Evolutionary conservation across 1,284 basidiomycete genomes (phyloP), one percentile per base, ranked within the genome.

Genomic region (Tilletia indica): DNA sequence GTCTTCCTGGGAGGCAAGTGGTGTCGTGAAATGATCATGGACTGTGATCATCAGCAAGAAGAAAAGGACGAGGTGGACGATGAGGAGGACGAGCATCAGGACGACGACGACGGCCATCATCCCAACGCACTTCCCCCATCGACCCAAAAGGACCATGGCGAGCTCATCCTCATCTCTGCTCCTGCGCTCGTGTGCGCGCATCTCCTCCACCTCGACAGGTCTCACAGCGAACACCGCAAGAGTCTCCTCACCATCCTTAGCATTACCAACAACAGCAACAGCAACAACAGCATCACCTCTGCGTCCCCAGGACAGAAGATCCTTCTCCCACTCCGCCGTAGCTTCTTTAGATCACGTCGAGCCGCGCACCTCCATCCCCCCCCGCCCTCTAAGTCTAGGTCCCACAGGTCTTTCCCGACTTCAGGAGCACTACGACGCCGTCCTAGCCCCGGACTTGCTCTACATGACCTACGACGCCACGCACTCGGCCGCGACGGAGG

Each of bases 381-480:
- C 68, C n/a, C 69, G 73, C 31, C 76, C 78, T 8, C 68, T 82
- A 31, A 72, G 76, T 31, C 54, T 88, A 34, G 88, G 88, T 3
- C 85, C 85, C 9, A 92, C 91, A 63, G 90, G 92, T 67, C 87
- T 89, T 73, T 91, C 89, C 79, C 90, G 95, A 66, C 89, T 94
- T 72, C 87, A 89, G 73, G 91, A 94, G 76, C 93, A 97, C 87
- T 98, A 97, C 87, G 85, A 92, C 83, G 86, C 87, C 69, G 92
- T 94, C 9, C 88, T 99, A 72, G 89, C 90, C 31, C 91, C 93
- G 80, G 89, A 97, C 86, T 87, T 97, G 77, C 89, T 99, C 87
- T 99, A 99, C 88, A 92, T 98, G 89, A 92, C 92, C 68, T 97
- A 97, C 87, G 88, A 90, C 72, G 75, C 77, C 0, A 58, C 25